Conservation (phyloP, 2,329 filamentous ascomycete genomes). For the Arthroderma uncinatum region DNA sequence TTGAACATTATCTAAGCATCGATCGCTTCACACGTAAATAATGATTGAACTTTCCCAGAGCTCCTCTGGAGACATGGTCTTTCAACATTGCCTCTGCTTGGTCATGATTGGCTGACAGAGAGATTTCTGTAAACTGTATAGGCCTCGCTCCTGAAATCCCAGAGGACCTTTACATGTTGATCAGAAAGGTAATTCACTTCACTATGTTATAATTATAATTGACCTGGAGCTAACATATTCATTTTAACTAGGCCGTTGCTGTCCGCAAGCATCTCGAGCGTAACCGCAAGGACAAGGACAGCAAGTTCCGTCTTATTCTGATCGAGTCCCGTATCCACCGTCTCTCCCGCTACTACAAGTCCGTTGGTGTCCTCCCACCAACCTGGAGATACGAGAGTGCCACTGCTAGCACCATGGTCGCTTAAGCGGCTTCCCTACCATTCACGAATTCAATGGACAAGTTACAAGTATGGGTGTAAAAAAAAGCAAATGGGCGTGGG, state of each 20-base stretch:
- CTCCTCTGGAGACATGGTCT: not conserved
- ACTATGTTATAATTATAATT: not conserved
- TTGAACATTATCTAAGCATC: not conserved
- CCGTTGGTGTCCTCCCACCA: constrained; percentile 68
- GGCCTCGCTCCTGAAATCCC: constrained; percentile 97
- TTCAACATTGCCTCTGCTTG: constrained; percentile 63
- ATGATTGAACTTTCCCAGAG: not conserved
- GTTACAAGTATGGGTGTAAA: not conserved
- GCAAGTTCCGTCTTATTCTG: constrained; percentile 99
- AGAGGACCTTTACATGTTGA: constrained; percentile 99
- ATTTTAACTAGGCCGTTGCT: constrained; percentile 60
- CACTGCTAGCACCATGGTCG: constrained; percentile 86
- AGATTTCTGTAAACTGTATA: constrained; percentile 54
- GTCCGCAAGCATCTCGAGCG: constrained; percentile 99
- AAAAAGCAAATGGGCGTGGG: constrained; percentile 3
- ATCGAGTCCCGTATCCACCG: constrained; percentile 99
- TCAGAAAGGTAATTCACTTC: constrained; percentile 76
- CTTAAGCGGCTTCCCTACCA: constrained; percentile 48
- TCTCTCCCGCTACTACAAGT: constrained; percentile 99
- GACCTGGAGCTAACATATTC: not conserved
- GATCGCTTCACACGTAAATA: not conserved
- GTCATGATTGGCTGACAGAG: constrained; percentile 76
- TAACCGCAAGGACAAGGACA: constrained; percentile 99
- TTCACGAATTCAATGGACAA: constrained; percentile 1
- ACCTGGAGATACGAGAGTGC: constrained; percentile 99